phyloP scores from a whole-genome alignment of 2,329 filamentous ascomycete genomes.

The Fonsecaea pugnacius region DNA sequence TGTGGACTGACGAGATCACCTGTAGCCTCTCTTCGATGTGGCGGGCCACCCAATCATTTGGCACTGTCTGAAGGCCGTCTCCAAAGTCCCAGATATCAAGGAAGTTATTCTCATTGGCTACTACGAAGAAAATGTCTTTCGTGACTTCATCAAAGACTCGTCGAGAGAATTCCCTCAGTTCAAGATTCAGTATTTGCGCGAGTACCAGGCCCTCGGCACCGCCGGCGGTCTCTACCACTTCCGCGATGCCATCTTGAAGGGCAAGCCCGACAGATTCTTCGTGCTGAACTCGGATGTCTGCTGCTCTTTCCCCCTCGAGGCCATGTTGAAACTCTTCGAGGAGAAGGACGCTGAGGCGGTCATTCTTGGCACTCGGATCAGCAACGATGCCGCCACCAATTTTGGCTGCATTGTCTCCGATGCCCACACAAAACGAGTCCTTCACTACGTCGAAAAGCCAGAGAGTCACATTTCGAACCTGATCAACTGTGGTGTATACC shows the following conservation, averaged over 20 bases:
- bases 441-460: conserved; percentile 99
- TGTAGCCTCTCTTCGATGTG: conserved; percentile 92
- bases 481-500: conserved; percentile 99
- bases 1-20: conserved; percentile 15
- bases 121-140: conserved; percentile 96
- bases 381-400: conserved; percentile 88
- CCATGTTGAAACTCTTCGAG: conserved; percentile 93
- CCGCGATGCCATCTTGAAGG: conserved; percentile 97
- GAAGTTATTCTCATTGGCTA: conserved; percentile 99
- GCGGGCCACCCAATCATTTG: conserved; percentile 98
- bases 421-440: conserved; percentile 86
- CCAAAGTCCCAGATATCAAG: conserved; percentile 87
- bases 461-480: conserved; percentile 97
- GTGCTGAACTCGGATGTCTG: conserved; percentile 98
- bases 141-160: conserved; percentile 95
- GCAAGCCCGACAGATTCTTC: conserved; percentile 90
- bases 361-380: conserved; percentile 89
- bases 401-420: conserved; percentile 98
- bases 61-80: conserved; percentile 91
- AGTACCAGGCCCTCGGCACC: conserved; percentile 95
- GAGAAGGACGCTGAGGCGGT: conserved; percentile 96
- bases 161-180: conserved; percentile 82
- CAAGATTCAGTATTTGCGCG: conserved; percentile 90
- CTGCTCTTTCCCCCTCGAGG: conserved; percentile 93
- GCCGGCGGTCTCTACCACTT: conserved; percentile 98